Evolutionary conservation across 169 alveolate species (phyloP), one percentile per base, ranked within the genome.

Genomic region (Plasmodium berghei): DNA sequence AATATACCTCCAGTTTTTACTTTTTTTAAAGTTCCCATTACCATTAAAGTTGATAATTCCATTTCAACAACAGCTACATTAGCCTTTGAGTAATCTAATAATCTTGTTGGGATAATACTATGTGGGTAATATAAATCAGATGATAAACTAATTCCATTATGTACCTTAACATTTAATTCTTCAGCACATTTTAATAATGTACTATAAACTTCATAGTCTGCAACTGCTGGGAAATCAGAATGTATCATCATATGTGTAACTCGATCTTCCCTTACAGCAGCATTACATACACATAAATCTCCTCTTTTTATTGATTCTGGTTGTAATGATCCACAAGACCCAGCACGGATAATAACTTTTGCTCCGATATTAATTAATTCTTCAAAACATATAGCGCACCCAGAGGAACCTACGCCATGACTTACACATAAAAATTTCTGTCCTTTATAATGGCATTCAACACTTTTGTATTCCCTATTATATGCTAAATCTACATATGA

Each of bases 331-430:
- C 93, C 93, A 73, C 93, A 88, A 0, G 93, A 75, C 1, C 93
- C 93, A 20, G 83, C 90, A 40, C 90, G 83, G 14, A 83, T 83
- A 26, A 83, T 83, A 1, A 69, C 90, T 62, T 83, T 83, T 1
- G 89, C 93, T 28, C 93, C 93, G 26, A 72, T 69, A 26, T 88
- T 63, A 46, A 74, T 61, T 5, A 88, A 52, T 67, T 88, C 93
- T 55, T 88, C 93, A 52, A 88, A 88, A 61, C 93, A 88, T 28
- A 88, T 61, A 12, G 93, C 89, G 54, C 87, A 63, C 2, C 93
- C 93, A 9, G 93, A 71, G 16, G 90, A 80, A 8, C 93, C 93
- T 0, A 88, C 87, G 26, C 93, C 93, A 46, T 88, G 93, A 64
- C 90, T 75, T 9, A 85, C 93, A 64, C 88, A 80, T 24, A 85